Conservation (phyloP, 176 grass and related monocot genomes). For the Aegilops speltoides region DNA sequence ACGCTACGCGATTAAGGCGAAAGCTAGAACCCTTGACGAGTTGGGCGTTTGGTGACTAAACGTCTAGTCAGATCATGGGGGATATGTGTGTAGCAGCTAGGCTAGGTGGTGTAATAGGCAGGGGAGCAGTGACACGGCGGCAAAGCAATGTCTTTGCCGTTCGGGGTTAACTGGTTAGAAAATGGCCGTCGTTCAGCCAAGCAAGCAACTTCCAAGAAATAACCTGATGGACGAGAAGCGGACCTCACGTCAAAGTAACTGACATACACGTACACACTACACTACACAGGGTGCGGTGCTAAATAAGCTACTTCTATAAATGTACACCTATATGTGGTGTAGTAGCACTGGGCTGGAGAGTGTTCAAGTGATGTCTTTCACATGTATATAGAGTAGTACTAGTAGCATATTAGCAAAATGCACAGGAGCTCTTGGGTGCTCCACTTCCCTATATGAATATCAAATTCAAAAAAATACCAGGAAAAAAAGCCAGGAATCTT, state of each 20-base stretch:
- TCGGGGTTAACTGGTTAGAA: background rate
- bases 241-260: background rate
- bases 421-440: too few species aligned
- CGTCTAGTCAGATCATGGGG: background rate
- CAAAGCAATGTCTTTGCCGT: conserved; percentile 30
- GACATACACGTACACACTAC: background rate
- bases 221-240: background rate
- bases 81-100: background rate
- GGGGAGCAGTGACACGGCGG: background rate
- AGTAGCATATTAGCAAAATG: too few species aligned
- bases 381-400: too few species aligned
- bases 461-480: too few species aligned
- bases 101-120: background rate
- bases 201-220: conserved; percentile 32
- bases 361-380: too few species aligned
- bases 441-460: too few species aligned
- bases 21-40: background rate
- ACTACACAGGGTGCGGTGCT: background rate
- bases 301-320: background rate
- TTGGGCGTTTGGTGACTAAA: background rate
- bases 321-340: background rate
- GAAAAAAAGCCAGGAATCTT: too few species aligned
- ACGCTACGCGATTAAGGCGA: background rate
- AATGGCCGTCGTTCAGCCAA: background rate
- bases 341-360: background rate